These are phyloP conservation scores for Thalassiosira gravida DNA, from an alignment of 352 stramenopile species.

Conservation along the genomic window DNA sequence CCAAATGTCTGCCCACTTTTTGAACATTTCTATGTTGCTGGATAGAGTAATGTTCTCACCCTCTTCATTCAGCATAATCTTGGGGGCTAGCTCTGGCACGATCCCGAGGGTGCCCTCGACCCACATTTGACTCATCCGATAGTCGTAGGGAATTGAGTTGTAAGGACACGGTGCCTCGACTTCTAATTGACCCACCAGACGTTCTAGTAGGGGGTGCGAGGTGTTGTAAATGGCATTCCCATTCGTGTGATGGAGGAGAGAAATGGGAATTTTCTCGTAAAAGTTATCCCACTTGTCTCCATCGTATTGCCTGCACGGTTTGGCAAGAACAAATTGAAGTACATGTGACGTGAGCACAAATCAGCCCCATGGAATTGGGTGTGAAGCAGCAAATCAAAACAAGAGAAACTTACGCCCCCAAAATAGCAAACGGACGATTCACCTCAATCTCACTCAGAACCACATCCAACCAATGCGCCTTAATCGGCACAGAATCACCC, in stretches of 20 bases:
- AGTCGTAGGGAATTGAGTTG: neutral
- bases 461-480: neutral
- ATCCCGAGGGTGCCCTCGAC: neutral
- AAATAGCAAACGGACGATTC: neutral
- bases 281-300: neutral
- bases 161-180: neutral
- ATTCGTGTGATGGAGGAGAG: neutral
- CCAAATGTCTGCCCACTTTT: conserved; percentile 58
- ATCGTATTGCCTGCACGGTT: too few species aligned
- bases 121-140: neutral
- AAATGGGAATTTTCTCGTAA: neutral
- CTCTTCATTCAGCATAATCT: neutral
- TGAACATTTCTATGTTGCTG: conserved; percentile 40
- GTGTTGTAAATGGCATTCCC: neutral
- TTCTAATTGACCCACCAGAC: neutral
- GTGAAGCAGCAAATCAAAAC: too few species aligned
- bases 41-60: neutral
- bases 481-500: neutral
- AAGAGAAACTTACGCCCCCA: too few species aligned
- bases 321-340: too few species aligned
- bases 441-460: neutral
- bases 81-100: neutral
- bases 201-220: neutral
- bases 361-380: too few species aligned
- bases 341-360: too few species aligned